These are phyloP conservation scores for Rhodosporidiobolus odoratus DNA, from an alignment of 768 basidiomycete genomes.

Conservation along the genomic window DNA sequence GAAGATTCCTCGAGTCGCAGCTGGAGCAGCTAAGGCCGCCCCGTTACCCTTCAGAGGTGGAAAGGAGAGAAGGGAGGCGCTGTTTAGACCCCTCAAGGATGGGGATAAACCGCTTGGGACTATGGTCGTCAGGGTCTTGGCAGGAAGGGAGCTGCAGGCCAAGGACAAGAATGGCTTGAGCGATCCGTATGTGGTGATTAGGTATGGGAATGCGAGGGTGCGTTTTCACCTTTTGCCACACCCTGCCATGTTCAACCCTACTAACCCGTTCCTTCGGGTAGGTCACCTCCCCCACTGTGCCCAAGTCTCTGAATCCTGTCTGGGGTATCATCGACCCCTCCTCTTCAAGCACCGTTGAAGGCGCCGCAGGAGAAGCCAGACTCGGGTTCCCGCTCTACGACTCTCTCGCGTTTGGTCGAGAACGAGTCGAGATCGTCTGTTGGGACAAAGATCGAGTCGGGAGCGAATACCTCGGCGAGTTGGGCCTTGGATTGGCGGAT, in stretches of 20 bases:
- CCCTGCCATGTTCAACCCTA: no score
- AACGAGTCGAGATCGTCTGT: conserved; percentile 66
- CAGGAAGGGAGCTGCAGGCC: conserved; percentile 35
- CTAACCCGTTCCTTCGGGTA: background rate
- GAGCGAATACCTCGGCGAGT: conserved; percentile 93
- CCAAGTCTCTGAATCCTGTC: conserved; percentile 38
- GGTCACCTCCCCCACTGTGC: conserved; percentile 21
- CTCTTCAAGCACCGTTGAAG: background rate
- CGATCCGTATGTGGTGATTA: conserved; percentile 39
- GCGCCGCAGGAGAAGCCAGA: conserved; percentile 19
- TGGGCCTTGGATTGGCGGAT: conserved; percentile 66
- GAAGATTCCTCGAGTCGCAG: background rate
- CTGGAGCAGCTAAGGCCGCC: background rate
- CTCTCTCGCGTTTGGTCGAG: conserved; percentile 15
- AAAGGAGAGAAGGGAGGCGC: background rate
- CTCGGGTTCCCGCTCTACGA: conserved; percentile 34
- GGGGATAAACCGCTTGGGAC: conserved; percentile 23
- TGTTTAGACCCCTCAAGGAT: conserved; percentile 23
- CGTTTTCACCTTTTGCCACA: background rate
- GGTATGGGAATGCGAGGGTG: conserved; percentile 20
- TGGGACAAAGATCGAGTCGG: conserved; percentile 86
- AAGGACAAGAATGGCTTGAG: conserved; percentile 42
- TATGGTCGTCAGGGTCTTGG: conserved; percentile 34
- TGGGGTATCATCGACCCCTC: conserved; percentile 24
- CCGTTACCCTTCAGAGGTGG: conserved; percentile 3